A percentile compares a stretch with the other conserved stretches of the same genome.
Evolutionary conservation across 1,284 basidiomycete genomes (phyloP).

Genomic region (Heterobasidion occidentale): DNA sequence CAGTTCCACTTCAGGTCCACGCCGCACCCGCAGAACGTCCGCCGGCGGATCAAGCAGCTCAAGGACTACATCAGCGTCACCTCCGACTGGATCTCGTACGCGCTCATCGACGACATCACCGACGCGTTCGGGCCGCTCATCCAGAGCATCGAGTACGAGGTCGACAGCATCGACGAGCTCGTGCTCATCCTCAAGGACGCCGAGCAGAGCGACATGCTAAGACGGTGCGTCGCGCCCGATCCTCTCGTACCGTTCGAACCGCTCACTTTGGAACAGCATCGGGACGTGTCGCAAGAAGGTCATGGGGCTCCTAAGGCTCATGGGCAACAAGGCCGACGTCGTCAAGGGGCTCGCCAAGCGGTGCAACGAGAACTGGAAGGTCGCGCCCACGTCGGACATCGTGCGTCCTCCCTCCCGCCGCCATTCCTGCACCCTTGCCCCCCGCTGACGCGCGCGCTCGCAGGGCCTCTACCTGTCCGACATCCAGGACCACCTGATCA

Average conservation of each 20-base stretch:
- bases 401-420: slow-evolving; percentile 35
- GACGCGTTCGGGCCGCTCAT: slow-evolving; percentile 99
- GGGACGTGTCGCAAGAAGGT: slow-evolving; percentile 99
- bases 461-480: slow-evolving; percentile 92
- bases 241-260: neutral
- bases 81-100: slow-evolving; percentile 99
- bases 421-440: neutral
- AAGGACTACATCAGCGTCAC: slow-evolving; percentile 99
- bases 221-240: slow-evolving; percentile 30
- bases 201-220: slow-evolving; percentile 75
- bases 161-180: slow-evolving; percentile 97
- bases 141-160: slow-evolving; percentile 98
- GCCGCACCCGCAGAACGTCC: slow-evolving; percentile 96
- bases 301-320: slow-evolving; percentile 91
- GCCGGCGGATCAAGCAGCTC: slow-evolving; percentile 96
- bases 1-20: slow-evolving; percentile 98
- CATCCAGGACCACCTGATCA: slow-evolving; percentile 97
- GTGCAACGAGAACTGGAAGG: slow-evolving; percentile 98
- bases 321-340: slow-evolving; percentile 99
- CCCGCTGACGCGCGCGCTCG: neutral
- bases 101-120: slow-evolving; percentile 99
- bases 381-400: slow-evolving; percentile 97
- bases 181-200: slow-evolving; percentile 92
- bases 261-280: slow-evolving; percentile 49
- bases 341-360: slow-evolving; percentile 98